phyloP scores from a whole-genome alignment of 208 protist genomes.

The Trypanosoma boissoni region DNA sequence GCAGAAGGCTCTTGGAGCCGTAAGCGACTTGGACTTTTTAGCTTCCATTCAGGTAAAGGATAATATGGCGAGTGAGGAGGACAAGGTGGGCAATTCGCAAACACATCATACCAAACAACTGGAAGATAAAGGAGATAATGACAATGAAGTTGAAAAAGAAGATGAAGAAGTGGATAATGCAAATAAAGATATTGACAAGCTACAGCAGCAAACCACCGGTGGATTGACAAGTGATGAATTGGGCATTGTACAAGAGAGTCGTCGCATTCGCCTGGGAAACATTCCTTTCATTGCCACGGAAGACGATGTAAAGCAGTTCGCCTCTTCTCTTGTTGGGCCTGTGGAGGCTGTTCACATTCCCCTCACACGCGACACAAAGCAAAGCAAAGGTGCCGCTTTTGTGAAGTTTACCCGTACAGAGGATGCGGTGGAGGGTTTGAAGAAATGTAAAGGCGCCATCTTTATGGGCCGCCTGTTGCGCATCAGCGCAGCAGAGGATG shows the following conservation, averaged over 20 bases:
- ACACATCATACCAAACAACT: not conserved
- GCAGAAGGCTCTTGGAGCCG: conserved; percentile 61
- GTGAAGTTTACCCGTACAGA: conserved; percentile 81
- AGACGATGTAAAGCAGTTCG: conserved; percentile 91
- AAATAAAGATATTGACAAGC: conserved; percentile 4
- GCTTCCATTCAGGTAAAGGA: conserved; percentile 22
- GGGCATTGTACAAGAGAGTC: conserved; percentile 61
- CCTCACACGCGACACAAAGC: conserved; percentile 90
- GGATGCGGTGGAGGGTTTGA: conserved; percentile 82
- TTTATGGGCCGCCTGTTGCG: conserved; percentile 89
- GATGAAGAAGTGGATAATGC: conserved; percentile 5
- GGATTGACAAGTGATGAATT: conserved; percentile 23
- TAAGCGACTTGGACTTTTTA: conserved; percentile 85
- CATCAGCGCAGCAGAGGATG: conserved; percentile 60
- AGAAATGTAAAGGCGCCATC: conserved; percentile 72
- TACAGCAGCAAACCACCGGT: not conserved
- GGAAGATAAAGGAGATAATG: not conserved
- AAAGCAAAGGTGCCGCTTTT: conserved; percentile 93
- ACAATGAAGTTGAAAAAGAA: not conserved
- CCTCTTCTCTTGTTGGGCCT: conserved; percentile 85
- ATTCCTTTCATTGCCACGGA: conserved; percentile 95
- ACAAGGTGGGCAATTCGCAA: not conserved
- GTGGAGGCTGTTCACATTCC: conserved; percentile 92
- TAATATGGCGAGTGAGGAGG: not conserved
- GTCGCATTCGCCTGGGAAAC: conserved; percentile 95